A percentile compares a stretch with the other conserved stretches of the same genome.
Conservation (phyloP, 1,284 basidiomycete genomes). For the Pisolithus thermaeus region DNA sequence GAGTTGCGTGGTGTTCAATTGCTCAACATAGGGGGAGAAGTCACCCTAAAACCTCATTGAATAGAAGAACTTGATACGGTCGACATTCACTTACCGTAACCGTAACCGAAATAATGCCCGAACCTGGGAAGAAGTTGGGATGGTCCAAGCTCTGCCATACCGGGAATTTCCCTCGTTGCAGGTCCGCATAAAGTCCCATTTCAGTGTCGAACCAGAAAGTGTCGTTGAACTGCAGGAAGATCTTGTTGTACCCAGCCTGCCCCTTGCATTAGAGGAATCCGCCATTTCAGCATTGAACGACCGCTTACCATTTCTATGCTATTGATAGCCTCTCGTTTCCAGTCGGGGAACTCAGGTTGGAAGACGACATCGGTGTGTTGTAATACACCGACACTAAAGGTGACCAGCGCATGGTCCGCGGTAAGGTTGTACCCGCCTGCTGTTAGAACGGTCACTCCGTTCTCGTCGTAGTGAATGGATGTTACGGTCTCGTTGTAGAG, state of each 20-base stretch:
- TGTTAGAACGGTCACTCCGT: slow-evolving; percentile 42
- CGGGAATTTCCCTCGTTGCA: slow-evolving; percentile 57
- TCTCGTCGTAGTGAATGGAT: slow-evolving; percentile 40
- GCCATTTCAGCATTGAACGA: background rate
- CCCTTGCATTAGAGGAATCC: background rate
- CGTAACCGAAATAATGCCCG: slow-evolving; percentile 58
- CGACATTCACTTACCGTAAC: slow-evolving; percentile 44
- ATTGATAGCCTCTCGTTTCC: slow-evolving; percentile 62
- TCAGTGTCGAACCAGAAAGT: slow-evolving; percentile 69
- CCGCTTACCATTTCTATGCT: slow-evolving; percentile 54
- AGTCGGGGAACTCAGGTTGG: slow-evolving; percentile 50
- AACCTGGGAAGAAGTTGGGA: slow-evolving; percentile 51
- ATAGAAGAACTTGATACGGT: background rate
- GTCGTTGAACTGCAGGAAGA: slow-evolving; percentile 59
- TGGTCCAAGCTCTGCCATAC: slow-evolving; percentile 70
- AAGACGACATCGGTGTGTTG: slow-evolving; percentile 58
- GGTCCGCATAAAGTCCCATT: slow-evolving; percentile 62
- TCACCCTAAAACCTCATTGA: slow-evolving; percentile 38
- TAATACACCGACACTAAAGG: slow-evolving; percentile 59
- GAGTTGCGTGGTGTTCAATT: slow-evolving; percentile 43
- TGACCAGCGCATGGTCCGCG: slow-evolving; percentile 54
- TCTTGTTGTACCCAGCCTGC: slow-evolving; percentile 62
- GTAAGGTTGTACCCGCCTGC: slow-evolving; percentile 38
- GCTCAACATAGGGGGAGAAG: slow-evolving; percentile 52
- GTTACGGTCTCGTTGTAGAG: slow-evolving; percentile 49